phyloP scores from a whole-genome alignment of 768 basidiomycete genomes.

The Hysterangium stoloniferum region DNA sequence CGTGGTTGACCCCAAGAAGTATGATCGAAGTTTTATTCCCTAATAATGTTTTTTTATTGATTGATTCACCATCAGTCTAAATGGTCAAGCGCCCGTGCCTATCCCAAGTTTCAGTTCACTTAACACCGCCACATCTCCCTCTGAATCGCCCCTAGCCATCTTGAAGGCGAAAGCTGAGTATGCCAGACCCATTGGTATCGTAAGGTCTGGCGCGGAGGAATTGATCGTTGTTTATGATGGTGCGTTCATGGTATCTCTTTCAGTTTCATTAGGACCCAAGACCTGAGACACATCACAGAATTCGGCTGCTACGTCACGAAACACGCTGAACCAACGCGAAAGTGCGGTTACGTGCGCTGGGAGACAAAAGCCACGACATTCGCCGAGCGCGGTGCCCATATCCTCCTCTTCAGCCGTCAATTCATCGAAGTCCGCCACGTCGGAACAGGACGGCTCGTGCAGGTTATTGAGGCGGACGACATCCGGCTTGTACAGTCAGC shows the following conservation, averaged over 20 bases:
- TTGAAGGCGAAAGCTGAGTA: slow-evolving; percentile 54
- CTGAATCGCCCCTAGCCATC: slow-evolving; percentile 33
- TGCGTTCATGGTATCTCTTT: slow-evolving; percentile 25
- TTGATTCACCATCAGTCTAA: too few relatives aligned
- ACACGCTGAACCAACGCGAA: slow-evolving; percentile 56
- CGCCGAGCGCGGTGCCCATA: slow-evolving; percentile 49
- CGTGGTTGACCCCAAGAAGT: slow-evolving; percentile 65
- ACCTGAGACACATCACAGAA: slow-evolving; percentile 30
- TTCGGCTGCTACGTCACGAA: slow-evolving; percentile 73
- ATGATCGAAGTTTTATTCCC: slow-evolving; percentile 17
- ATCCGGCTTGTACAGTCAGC: slow-evolving; percentile 56
- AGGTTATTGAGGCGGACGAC: slow-evolving; percentile 71
- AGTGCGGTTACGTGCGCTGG: slow-evolving; percentile 65
- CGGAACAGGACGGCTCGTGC: slow-evolving; percentile 60
- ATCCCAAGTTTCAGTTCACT: slow-evolving; percentile 39
- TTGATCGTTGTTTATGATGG: slow-evolving; percentile 71
- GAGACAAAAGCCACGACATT: slow-evolving; percentile 61
- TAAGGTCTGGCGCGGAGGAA: slow-evolving; percentile 47
- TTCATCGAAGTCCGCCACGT: slow-evolving; percentile 71
- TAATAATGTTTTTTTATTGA: background rate
- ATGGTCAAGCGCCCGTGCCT: slow-evolving; percentile 22
- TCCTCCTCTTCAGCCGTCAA: slow-evolving; percentile 65
- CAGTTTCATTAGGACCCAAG: background rate
- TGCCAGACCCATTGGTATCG: slow-evolving; percentile 59
- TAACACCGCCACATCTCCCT: slow-evolving; percentile 38